A percentile compares a stretch with the other conserved stretches of the same genome.
Evolutionary conservation across 179 eudicot genomes (phyloP).

Genomic region (Carnegiea gigantea): DNA sequence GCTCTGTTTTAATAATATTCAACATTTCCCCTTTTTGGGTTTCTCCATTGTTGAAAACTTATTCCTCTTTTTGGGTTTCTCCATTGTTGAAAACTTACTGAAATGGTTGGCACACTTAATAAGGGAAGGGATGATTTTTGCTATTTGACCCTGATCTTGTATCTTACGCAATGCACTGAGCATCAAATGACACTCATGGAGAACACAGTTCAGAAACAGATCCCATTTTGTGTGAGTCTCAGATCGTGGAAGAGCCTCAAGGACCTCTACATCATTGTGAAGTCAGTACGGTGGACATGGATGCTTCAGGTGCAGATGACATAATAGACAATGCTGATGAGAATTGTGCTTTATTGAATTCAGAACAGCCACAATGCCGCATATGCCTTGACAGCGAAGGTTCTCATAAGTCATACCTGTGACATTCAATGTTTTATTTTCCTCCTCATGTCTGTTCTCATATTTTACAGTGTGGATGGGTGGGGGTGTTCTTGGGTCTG

Average conservation of each 20-base stretch:
- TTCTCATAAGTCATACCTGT: slow-evolving; percentile 20
- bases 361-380: slow-evolving; percentile 84
- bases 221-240: slow-evolving; percentile 66
- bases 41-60: slow-evolving; percentile 27
- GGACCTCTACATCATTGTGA: slow-evolving; percentile 60
- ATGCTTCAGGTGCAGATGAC: slow-evolving; percentile 33
- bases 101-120: slow-evolving; percentile 44
- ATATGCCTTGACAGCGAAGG: slow-evolving; percentile 95
- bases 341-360: slow-evolving; percentile 47
- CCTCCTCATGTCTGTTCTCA: not conserved
- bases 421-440: not conserved
- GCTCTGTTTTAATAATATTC: not conserved
- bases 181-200: slow-evolving; percentile 49
- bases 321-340: slow-evolving; percentile 47
- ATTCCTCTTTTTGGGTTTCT: slow-evolving; percentile 36
- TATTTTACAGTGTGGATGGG: not conserved
- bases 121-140: slow-evolving; percentile 23
- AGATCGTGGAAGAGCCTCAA: slow-evolving; percentile 31
- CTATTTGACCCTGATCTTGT: slow-evolving; percentile 16
- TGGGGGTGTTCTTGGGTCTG: not conserved
- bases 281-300: slow-evolving; percentile 54
- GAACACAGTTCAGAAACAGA: slow-evolving; percentile 77
- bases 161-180: slow-evolving; percentile 61
- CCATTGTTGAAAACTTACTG: slow-evolving; percentile 30
- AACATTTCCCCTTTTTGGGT: slow-evolving; percentile 27